Base-by-base conservation (phyloP, 208 protist genomes). In the Leishmania tropica region DNA sequence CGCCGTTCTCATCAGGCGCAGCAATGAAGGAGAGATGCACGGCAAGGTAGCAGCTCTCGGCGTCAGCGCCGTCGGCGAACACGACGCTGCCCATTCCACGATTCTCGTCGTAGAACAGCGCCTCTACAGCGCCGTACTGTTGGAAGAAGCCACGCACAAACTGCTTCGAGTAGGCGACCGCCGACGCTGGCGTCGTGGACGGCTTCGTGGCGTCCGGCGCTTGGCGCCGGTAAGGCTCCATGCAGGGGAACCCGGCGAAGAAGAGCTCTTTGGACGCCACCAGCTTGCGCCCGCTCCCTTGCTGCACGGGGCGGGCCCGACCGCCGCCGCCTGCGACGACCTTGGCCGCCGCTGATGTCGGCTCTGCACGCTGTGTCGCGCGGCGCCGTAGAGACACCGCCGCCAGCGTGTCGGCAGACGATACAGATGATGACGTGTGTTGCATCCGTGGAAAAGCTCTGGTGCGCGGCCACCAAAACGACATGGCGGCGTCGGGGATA, bases 21-120 rank as follows among this genome's bases (percentile, higher is more conserved):
- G 85, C 67, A 0, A 86, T 45, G 42, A 96, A 68, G 42, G 89
- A 89, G 45, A 93, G 83, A 64, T 96, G 89, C 24, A 90, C 85
- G 10, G 87, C 81, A 11, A 94, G 79, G 78, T 93, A 96, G 70
- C 91, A 96, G 54, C 80, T 62, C 76, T 94, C 84, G 21, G 88
- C 93, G 21, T 85, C 85, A 1, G 86, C 88, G 35, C 91, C 91
- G 28, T 82, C 58, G 11, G 54, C 87, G 77, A 94, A 95, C 45
- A 83, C 88, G 31, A 96, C 91, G 75, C 89, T 92, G 73, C 93
- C 93, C 60, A 93, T 88, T 45, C 93, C 93, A 21, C 85, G 83
- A 0, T 78, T 71, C 37, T 80, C 85, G 64, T 94, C 88, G 81
- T 92, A 95, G 31, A 88, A 75, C 56, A 95, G 81, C 2, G 77